Evolutionary conservation across 2,329 filamentous ascomycete species (phyloP).

Genomic region (Periconia sp.): DNA sequence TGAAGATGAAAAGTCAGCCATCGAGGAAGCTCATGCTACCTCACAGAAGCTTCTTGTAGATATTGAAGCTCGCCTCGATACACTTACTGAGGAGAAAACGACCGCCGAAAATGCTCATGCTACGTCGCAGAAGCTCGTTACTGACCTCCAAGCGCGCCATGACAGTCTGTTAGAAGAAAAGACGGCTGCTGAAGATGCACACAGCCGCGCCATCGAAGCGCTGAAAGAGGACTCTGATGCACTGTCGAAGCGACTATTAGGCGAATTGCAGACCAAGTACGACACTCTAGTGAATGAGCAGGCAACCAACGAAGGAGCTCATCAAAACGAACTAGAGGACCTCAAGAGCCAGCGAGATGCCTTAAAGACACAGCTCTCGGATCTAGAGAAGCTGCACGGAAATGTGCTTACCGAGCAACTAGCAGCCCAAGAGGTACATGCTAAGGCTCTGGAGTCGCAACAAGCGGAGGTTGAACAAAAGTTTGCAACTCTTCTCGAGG

Average conservation of each 20-base stretch:
- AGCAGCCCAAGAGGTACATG: conserved; percentile 25
- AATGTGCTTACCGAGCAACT: conserved; percentile 21
- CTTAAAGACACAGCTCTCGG: conserved; percentile 24
- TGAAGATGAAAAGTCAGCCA: conserved; percentile 28
- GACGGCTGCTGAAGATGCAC: conserved; percentile 35
- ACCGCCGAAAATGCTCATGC: conserved; percentile 19
- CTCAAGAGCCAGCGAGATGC: conserved; percentile 24
- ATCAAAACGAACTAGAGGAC: conserved; percentile 26
- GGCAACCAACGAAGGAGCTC: conserved; percentile 15
- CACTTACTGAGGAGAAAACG: conserved; percentile 26
- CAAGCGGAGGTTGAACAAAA: conserved; percentile 38
- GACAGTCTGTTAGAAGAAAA: conserved; percentile 38
- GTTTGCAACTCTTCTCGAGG: conserved; percentile 35
- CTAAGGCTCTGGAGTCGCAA: conserved; percentile 29
- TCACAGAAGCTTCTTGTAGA: conserved; percentile 29
- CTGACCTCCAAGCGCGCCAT: conserved; percentile 38
- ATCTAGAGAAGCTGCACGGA: conserved; percentile 29
- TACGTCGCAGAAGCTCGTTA: conserved; percentile 25
- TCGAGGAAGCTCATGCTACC: conserved; percentile 26
- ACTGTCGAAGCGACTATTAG: conserved; percentile 31
- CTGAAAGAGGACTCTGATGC: conserved; percentile 38
- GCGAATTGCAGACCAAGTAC: conserved; percentile 34
- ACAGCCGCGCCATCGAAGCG: conserved; percentile 33
- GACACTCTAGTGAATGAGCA: conserved; percentile 28
- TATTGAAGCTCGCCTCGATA: conserved; percentile 29